Evolutionary conservation across 768 basidiomycete species (phyloP).

Genomic region (Cyclocybe aegerita): DNA sequence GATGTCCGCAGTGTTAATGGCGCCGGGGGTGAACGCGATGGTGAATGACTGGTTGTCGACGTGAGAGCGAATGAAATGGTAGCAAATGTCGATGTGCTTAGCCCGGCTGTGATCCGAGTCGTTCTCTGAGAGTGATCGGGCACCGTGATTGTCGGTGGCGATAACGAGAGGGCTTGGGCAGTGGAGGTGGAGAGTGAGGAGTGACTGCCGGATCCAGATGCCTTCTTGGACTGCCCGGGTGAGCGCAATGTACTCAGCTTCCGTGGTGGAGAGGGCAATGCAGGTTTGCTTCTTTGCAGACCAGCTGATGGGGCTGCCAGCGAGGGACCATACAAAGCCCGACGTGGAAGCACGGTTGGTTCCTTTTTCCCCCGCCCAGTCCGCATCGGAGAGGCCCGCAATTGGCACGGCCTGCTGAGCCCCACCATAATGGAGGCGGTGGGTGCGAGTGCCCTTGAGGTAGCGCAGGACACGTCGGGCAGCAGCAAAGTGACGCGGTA

Average conservation of each 20-base stretch:
- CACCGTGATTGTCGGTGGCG: constrained; percentile 1
- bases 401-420: not conserved
- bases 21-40: constrained; percentile 2
- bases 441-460: constrained; percentile 11
- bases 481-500: constrained; percentile 8
- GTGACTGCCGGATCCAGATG: constrained; percentile 5
- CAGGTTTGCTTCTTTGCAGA: constrained; percentile 12
- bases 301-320: constrained; percentile 10
- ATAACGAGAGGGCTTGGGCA: constrained; percentile 1
- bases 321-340: constrained; percentile 6
- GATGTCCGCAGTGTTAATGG: constrained; percentile 1
- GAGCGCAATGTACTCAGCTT: constrained; percentile 14
- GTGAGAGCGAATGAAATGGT: constrained; percentile 12
- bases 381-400: constrained; percentile 19
- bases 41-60: not conserved
- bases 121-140: not conserved
- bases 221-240: constrained; percentile 10
- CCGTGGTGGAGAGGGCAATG: constrained; percentile 10
- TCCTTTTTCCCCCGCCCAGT: constrained; percentile 19
- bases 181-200: not conserved
- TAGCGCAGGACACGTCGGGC: constrained; percentile 13
- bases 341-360: constrained; percentile 13
- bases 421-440: constrained; percentile 12
- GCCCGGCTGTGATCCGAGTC: no score
- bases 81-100: constrained; percentile 7